Evolutionary conservation across 306 rosid genomes (phyloP).

Genomic region (Notholithocarpus densiflorus): DNA sequence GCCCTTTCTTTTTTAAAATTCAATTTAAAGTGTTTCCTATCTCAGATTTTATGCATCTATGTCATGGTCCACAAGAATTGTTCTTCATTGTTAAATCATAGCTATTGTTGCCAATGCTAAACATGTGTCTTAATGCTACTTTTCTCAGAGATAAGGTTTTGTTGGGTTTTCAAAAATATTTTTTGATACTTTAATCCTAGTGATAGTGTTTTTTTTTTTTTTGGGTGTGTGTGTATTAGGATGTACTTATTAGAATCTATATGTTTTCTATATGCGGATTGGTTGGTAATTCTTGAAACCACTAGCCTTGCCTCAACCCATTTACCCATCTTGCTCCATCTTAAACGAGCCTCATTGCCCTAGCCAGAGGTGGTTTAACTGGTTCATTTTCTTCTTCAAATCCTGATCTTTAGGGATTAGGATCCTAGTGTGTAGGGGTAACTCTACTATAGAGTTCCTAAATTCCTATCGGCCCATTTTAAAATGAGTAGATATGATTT

Average conservation of each 20-base stretch:
- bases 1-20: background rate
- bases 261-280: background rate
- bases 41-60: background rate
- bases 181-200: background rate
- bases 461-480: too few species aligned
- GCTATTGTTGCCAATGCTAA: constrained; percentile 6
- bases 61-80: background rate
- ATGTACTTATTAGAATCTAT: background rate
- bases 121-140: background rate
- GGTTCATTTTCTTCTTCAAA: background rate
- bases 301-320: background rate
- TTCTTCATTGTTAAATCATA: background rate
- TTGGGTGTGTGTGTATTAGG: background rate
- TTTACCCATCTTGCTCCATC: background rate
- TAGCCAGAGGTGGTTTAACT: background rate
- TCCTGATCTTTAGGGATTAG: background rate
- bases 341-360: background rate
- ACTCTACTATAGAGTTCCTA: too few species aligned
- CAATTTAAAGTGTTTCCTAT: background rate
- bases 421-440: too few species aligned
- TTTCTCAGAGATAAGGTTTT: background rate
- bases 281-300: background rate
- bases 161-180: background rate
- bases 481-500: too few species aligned
- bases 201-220: background rate